These are phyloP conservation scores for Xerocomus nothofagi DNA, from an alignment of 1,284 basidiomycete species.

Conservation along the genomic window DNA sequence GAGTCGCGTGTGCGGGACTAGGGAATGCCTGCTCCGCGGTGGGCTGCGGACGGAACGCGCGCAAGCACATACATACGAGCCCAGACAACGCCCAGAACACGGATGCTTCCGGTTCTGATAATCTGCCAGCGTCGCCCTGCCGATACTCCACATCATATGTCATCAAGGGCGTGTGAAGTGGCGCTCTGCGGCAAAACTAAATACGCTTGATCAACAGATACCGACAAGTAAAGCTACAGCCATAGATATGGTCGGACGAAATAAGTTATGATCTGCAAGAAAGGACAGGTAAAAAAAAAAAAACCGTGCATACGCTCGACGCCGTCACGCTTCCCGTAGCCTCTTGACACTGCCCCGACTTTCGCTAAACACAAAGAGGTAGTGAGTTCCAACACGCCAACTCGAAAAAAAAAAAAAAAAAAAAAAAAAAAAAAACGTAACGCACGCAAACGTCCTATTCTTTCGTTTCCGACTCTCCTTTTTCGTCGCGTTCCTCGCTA, in stretches of 20 bases:
- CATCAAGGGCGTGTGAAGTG: background rate
- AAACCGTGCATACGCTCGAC: background rate
- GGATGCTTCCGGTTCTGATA: background rate
- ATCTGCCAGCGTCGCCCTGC: background rate
- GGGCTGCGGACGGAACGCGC: no score
- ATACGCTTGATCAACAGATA: no score
- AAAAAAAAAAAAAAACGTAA: background rate
- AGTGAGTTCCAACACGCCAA: background rate
- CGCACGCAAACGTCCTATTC: conserved; percentile 58
- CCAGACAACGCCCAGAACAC: no score
- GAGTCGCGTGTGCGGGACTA: background rate
- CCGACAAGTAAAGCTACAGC: no score
- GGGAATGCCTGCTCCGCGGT: no score
- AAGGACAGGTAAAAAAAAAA: background rate
- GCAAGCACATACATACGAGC: no score
- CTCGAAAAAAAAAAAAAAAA: background rate
- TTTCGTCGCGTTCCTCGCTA: conserved; percentile 66
- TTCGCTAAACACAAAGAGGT: conserved; percentile 33
- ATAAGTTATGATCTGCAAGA: background rate
- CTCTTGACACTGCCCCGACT: conserved; percentile 41
- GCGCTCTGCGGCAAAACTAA: background rate
- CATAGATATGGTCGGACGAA: no score
- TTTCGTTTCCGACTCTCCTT: conserved; percentile 85
- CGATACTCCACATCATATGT: background rate
- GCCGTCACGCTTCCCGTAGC: conserved; percentile 31